Evolutionary conservation across 306 rosid genomes (phyloP).

Genomic region (Sechiopsis laciniata): DNA sequence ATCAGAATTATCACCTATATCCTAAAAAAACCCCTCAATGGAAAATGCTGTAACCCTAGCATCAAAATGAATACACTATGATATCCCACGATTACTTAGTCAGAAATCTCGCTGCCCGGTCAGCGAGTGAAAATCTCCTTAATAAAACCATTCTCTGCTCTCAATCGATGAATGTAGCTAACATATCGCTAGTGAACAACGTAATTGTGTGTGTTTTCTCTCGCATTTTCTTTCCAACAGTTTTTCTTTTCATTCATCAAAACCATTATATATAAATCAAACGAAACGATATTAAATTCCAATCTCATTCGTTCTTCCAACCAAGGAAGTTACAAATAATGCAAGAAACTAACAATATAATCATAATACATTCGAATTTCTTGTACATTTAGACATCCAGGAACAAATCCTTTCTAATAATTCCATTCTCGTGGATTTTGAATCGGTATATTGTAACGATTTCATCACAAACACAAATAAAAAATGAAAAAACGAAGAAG

Average conservation of each 20-base stretch:
- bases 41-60: not conserved
- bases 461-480: slow-evolving; percentile 2
- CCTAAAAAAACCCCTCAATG: not conserved
- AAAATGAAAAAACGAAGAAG: not conserved
- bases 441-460: not conserved
- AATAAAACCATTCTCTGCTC: too few relatives aligned
- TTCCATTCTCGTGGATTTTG: not conserved
- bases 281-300: not conserved
- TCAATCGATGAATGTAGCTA: too few relatives aligned
- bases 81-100: too few relatives aligned
- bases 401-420: not conserved
- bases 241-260: not conserved
- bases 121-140: too few relatives aligned
- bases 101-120: too few relatives aligned
- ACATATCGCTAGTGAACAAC: too few relatives aligned
- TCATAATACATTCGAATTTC: not conserved
- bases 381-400: not conserved
- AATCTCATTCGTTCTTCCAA: not conserved
- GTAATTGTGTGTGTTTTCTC: too few relatives aligned
- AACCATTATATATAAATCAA: not conserved
- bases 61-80: not conserved
- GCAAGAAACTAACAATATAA: slow-evolving; percentile 3
- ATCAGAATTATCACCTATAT: not conserved
- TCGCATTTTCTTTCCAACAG: too few relatives aligned
- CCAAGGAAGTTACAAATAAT: not conserved